Evolutionary conservation across 2,329 filamentous ascomycete species (phyloP).

Genomic region (Alternaria metachromatica): DNA sequence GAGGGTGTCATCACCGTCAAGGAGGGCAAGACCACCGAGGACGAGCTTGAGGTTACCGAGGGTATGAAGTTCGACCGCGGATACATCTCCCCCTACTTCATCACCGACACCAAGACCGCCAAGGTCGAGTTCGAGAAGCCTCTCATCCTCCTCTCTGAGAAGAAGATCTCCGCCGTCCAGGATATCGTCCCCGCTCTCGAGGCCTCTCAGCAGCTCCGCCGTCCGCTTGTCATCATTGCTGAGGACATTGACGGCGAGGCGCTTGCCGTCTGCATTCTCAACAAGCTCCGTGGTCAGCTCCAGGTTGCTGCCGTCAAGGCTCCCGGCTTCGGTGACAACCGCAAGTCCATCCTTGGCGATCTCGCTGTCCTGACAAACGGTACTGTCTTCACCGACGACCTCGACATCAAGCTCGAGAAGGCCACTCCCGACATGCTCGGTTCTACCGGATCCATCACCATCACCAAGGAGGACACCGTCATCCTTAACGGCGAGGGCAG

Average conservation of each 20-base stretch:
- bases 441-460: slow-evolving; percentile 96
- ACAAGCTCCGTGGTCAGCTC: slow-evolving; percentile 99
- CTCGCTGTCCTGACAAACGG: slow-evolving; percentile 94
- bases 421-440: slow-evolving; percentile 94
- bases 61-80: slow-evolving; percentile 99
- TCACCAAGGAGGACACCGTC: slow-evolving; percentile 99
- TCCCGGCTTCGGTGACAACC: slow-evolving; percentile 99
- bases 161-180: slow-evolving; percentile 99
- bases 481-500: slow-evolving; percentile 94
- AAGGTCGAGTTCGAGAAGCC: slow-evolving; percentile 99
- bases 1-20: slow-evolving; percentile 99
- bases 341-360: slow-evolving; percentile 98
- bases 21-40: slow-evolving; percentile 98
- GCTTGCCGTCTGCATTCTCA: slow-evolving; percentile 97
- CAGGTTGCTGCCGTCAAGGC: slow-evolving; percentile 99
- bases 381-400: slow-evolving; percentile 97
- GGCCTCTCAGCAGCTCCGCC: slow-evolving; percentile 92
- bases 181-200: slow-evolving; percentile 98
- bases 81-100: slow-evolving; percentile 99
- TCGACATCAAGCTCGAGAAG: slow-evolving; percentile 99
- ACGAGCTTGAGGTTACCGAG: slow-evolving; percentile 98
- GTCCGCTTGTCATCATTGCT: slow-evolving; percentile 96
- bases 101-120: slow-evolving; percentile 97
- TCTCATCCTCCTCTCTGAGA: slow-evolving; percentile 96
- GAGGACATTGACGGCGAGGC: slow-evolving; percentile 99